Conservation (phyloP, 2,329 filamentous ascomycete species). For the Chaetomiaceae sp. region DNA sequence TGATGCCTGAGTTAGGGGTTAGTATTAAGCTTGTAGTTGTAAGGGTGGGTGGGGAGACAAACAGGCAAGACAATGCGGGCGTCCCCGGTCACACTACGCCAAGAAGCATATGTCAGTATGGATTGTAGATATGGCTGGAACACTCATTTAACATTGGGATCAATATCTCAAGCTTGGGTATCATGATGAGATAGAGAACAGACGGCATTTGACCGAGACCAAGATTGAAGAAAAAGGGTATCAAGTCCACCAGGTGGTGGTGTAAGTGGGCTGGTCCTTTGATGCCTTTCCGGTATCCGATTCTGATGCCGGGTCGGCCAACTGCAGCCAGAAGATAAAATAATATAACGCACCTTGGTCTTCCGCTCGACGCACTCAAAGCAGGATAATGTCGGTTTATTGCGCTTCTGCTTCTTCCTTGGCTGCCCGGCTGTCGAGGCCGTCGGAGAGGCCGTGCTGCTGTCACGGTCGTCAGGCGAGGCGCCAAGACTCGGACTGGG, state of each 20-base stretch:
- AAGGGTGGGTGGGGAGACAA: conserved; percentile 30
- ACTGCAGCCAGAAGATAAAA: conserved; percentile 10
- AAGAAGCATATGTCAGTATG: conserved; percentile 9
- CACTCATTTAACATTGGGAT: not conserved
- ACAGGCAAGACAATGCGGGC: conserved; percentile 65
- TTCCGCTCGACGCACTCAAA: conserved; percentile 77
- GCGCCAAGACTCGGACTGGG: conserved; percentile 17
- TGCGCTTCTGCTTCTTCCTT: conserved; percentile 74
- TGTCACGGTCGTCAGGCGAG: conserved; percentile 20
- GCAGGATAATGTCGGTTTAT: conserved; percentile 77
- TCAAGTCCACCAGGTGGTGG: too few species aligned
- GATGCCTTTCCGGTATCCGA: too few species aligned
- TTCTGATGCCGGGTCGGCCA: too few species aligned
- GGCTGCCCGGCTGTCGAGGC: conserved; percentile 32
- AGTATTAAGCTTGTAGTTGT: conserved; percentile 11
- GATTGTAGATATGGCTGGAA: not conserved
- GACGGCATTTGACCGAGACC: too few species aligned
- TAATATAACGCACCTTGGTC: conserved; percentile 58
- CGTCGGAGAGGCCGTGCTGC: conserved; percentile 25
- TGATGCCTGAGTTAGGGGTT: conserved; percentile 53
- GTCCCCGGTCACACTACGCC: conserved; percentile 64
- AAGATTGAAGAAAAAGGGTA: too few species aligned
- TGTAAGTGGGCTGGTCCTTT: too few species aligned
- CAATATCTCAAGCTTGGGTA: too few species aligned
- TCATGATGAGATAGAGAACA: too few species aligned